Conservation (phyloP, 805 yeast genomes). For the Zygotorulaspora danielsina region DNA sequence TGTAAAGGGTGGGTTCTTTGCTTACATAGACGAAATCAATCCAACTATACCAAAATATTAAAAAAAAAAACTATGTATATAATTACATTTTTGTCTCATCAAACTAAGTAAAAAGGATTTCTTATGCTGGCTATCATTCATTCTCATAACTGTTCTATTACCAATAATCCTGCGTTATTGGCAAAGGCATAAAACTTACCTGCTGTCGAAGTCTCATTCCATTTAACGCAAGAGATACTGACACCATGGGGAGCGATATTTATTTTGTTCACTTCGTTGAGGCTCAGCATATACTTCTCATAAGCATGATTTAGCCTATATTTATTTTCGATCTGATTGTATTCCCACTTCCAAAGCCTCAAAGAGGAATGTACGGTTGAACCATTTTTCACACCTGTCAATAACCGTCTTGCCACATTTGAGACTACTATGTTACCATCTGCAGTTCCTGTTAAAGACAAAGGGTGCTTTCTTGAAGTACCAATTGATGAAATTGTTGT, state of each 20-base stretch:
- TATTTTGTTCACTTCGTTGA: constrained; percentile 28
- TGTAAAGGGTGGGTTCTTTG: constrained; percentile 70
- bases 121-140: no score
- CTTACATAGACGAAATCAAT: constrained; percentile 64
- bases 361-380: constrained; percentile 30
- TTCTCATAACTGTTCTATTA: constrained; percentile 27
- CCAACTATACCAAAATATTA: constrained; percentile 59
- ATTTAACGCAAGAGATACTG: constrained; percentile 46
- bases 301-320: constrained; percentile 41
- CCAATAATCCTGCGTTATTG: constrained; percentile 33
- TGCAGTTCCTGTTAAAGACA: constrained; percentile 44
- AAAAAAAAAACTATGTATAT: background rate
- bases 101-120: background rate
- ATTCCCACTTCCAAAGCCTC: constrained; percentile 41
- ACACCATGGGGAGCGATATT: constrained; percentile 49
- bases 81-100: background rate
- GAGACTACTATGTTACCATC: constrained; percentile 46
- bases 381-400: constrained; percentile 36
- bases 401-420: constrained; percentile 38
- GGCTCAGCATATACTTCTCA: constrained; percentile 34
- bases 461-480: constrained; percentile 44
- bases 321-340: constrained; percentile 36
- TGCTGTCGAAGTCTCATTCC: constrained; percentile 49
- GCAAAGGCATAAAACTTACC: constrained; percentile 45
- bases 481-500: constrained; percentile 41